A percentile compares a stretch with the other conserved stretches of the same genome.
Conservation (phyloP, 2,329 filamentous ascomycete species). For the Dendryphion nanum region DNA sequence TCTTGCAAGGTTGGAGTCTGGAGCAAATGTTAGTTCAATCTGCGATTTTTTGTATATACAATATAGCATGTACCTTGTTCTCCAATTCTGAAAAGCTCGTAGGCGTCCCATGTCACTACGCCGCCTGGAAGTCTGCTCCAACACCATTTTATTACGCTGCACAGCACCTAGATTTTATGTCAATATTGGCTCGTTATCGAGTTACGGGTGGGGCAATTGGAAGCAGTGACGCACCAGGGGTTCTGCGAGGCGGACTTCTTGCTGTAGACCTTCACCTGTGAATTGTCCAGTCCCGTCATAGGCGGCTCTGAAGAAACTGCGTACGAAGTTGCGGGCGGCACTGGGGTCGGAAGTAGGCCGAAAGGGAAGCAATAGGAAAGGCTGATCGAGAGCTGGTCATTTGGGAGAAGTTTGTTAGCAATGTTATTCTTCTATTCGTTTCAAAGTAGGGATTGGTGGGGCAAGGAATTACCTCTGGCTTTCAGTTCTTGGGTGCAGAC, state of each 20-base stretch:
- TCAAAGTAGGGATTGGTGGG: not conserved
- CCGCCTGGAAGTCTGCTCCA: constrained; percentile 91
- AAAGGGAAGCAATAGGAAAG: constrained; percentile 92
- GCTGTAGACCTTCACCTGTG: constrained; percentile 68
- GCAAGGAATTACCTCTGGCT: constrained; percentile 68
- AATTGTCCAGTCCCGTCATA: constrained; percentile 57
- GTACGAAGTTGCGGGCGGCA: constrained; percentile 85
- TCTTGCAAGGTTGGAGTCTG: constrained; percentile 87
- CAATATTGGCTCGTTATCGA: constrained; percentile 12
- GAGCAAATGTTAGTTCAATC: constrained; percentile 16
- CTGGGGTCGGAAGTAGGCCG: constrained; percentile 89
- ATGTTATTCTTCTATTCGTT: not conserved
- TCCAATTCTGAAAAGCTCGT: constrained; percentile 92
- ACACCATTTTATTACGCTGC: constrained; percentile 96
- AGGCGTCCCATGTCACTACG: constrained; percentile 94
- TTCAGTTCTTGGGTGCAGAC: constrained; percentile 91
- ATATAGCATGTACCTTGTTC: constrained; percentile 68
- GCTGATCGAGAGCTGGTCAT: constrained; percentile 82
- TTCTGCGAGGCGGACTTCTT: constrained; percentile 89
- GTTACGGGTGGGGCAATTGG: constrained; percentile 2
- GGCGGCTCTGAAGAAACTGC: constrained; percentile 80
- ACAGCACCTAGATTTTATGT: constrained; percentile 70
- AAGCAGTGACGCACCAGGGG: constrained; percentile 69
- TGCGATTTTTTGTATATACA: too few relatives aligned
- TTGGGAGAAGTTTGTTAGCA: constrained; percentile 17